Evolutionary conservation across 164 flowering plant species (phyloP), one percentile per base, ranked within the genome.

Genomic region (Sedum album): DNA sequence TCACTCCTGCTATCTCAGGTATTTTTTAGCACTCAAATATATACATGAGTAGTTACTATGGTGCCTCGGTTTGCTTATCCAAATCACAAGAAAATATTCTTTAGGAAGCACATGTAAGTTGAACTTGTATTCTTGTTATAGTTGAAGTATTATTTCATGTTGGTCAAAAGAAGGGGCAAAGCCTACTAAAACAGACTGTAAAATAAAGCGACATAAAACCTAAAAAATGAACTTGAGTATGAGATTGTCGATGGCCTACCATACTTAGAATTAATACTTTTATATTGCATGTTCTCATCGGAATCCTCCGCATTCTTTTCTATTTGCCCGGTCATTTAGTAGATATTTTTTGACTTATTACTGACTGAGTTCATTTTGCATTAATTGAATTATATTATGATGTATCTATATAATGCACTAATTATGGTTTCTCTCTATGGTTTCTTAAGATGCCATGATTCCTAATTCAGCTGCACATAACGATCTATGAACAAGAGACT

Each of bases 1-100:
- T 93, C 18, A 93, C 98, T 73, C 98, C 98, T 18, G 98, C 97
- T 62, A 93, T 93, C 72, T 93, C 98, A 73, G 98, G 98, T 44
- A 21, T 66, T 15, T 60, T 72, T 44, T 31, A 28, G 18, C n/a
- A n/a, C 53, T 53, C 14, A 71, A n/a, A n/a, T n/a, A n/a, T 48
- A 15, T 17, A 18, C 33, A 28, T 17, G 5, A 20, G 13, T 31
- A 18, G 39, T 62, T 15, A 31, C 39, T 11, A 5, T 33, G 36
- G 31, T 62, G 39, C 10, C 28, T 51, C 26, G 21, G 8, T 51
- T 51, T 42, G 46, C 2, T 8, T 42, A 42, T 42, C 17, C 1
- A 42, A 8, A 5, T 42, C 46, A 46, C 18, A 15, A 46, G 20
- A 46, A n/a, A 46, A 15, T 2, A n/a, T 17, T 17, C 15, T 46